A percentile compares a stretch with the other conserved stretches of the same genome.
Conservation (phyloP, 2,329 filamentous ascomycete genomes). For the Aspergillus transmontanensis region DNA sequence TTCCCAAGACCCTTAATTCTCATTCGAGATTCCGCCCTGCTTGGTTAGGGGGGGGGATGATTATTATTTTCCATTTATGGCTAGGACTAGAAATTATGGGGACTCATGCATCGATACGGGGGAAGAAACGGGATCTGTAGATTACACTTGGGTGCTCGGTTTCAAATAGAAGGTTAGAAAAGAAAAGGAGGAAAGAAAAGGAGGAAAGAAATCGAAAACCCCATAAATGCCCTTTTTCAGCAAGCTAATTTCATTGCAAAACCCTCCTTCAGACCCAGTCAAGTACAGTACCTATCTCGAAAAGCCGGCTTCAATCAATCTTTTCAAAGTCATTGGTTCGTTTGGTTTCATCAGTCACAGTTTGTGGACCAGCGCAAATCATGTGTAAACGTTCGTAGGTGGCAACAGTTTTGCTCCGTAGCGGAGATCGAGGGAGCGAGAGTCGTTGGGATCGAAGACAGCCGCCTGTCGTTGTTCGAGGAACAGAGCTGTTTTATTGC, state of each 20-base stretch:
- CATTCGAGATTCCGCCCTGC: background rate
- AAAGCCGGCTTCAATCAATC: background rate
- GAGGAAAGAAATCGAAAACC: background rate
- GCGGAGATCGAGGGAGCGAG: conserved; percentile 45
- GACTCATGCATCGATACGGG: background rate
- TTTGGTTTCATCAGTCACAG: conserved; percentile 6
- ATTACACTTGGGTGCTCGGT: background rate
- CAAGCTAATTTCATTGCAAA: background rate
- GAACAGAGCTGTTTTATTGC: conserved; percentile 33
- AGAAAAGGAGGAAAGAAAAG: background rate
- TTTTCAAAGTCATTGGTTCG: conserved; percentile 12
- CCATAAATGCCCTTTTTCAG: background rate
- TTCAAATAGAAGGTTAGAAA: background rate
- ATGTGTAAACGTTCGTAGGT: conserved; percentile 28
- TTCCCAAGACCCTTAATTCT: background rate
- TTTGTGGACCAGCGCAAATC: conserved; percentile 12
- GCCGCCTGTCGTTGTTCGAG: conserved; percentile 42
- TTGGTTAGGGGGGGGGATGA: background rate
- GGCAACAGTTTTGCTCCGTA: conserved; percentile 40
- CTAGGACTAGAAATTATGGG: background rate
- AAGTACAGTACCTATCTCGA: background rate
- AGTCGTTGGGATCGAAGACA: conserved; percentile 42
- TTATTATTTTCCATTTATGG: background rate
- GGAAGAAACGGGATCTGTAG: background rate
- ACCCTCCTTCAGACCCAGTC: background rate